Base-by-base conservation (phyloP, 208 protist species). In the Leptomonas pyrrhocoris region DNA sequence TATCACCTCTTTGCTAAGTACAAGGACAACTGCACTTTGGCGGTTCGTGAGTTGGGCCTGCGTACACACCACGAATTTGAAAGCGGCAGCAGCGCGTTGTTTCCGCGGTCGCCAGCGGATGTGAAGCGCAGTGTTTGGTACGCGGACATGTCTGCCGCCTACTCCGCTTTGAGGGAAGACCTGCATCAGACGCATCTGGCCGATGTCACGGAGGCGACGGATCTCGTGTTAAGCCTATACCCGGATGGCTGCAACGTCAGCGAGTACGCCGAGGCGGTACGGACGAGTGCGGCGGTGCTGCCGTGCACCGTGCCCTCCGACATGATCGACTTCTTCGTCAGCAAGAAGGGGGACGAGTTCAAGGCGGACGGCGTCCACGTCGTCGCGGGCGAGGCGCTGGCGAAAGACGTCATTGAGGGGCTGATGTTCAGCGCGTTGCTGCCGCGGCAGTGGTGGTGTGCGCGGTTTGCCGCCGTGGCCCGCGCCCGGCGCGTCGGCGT, bases 261-360 rank as follows among this genome's bases (percentile, higher is more conserved):
- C 55, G 85, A 90, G 28, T 92, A 86, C 51, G 77, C 80, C 19
- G 87, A 94, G 31, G 77, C 83, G 2, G 63, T 93, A 31, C 77
- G 85, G 40, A 96, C 86, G 31, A 90, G 86, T 64, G 75, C 85
- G 0, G 83, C 86, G 11, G 81, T 96, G 80, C 65, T 90, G 15
- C 77, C 87, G 11, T 82, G 73, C 46, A 80, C 79, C 0, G 83
- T 96, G 6, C 66, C 85, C 12, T 67, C 56, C 21, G 68, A 76
- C 12, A 8, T 23, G 0, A 63, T 96, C 2, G 31, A 54, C 9
- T 55, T 60, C 1, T 82, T 89, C 36, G 55, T 88, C 23, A 31
- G 65, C 38, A 67, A 69, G 25, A 73, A 81, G 42, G 75, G 79
- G 18, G 59, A 74, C 19, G 67, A 69, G 23, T 65, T 92, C 23